Evolutionary conservation across 2,329 filamentous ascomycete genomes (phyloP).

Genomic region (Colletotrichum costaricense): DNA sequence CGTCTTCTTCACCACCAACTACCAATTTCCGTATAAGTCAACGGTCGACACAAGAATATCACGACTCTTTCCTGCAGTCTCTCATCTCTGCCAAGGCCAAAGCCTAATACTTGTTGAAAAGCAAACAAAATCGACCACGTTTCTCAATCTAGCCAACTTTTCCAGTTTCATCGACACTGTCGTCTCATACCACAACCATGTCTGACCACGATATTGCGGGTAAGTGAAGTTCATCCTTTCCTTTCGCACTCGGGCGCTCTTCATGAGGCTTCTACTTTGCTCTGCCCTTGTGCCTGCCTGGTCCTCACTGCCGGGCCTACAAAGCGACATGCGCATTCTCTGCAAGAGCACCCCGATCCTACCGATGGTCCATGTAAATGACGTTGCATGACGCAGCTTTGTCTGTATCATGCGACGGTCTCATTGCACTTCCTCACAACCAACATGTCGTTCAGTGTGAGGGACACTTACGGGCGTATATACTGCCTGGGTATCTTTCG

Average conservation of each 20-base stretch:
- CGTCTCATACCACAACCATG: conserved; percentile 53
- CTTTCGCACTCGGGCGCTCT: background rate
- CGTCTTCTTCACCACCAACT: conserved; percentile 3
- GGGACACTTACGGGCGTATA: background rate
- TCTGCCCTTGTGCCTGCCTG: background rate
- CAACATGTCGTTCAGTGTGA: background rate
- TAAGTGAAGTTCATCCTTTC: conserved; percentile 51
- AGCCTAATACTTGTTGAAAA: background rate
- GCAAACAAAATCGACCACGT: background rate
- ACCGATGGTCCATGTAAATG: background rate
- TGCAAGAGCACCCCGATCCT: background rate
- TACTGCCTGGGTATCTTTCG: background rate
- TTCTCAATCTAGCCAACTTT: background rate
- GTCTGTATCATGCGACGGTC: background rate
- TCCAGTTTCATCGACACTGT: conserved; percentile 2
- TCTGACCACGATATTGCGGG: conserved; percentile 75
- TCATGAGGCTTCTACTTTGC: background rate
- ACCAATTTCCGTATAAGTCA: conserved; percentile 14
- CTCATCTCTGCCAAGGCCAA: background rate
- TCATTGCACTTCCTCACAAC: background rate
- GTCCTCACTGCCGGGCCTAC: background rate
- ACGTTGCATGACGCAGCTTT: background rate
- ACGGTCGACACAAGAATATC: background rate
- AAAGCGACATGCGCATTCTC: background rate
- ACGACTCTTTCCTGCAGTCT: background rate